A percentile compares a stretch with the other conserved stretches of the same genome.
These are phyloP conservation scores for Pleurotus tuoliensis DNA, from an alignment of 768 basidiomycete genomes.

Conservation along the genomic window DNA sequence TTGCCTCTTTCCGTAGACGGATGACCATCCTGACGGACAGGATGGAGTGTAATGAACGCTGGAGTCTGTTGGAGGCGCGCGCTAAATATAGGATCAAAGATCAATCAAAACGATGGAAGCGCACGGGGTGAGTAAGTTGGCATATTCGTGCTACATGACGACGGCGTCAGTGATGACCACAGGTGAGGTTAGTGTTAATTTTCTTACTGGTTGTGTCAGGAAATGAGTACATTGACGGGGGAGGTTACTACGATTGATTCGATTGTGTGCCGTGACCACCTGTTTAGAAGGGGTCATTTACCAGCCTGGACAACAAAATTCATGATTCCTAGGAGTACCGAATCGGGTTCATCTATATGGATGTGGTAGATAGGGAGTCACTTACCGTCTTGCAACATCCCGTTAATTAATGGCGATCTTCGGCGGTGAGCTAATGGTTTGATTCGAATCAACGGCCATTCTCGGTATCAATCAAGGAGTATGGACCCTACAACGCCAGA, in stretches of 20 bases:
- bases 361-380: neutral
- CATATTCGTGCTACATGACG: too few relatives aligned
- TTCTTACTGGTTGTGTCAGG: too few relatives aligned
- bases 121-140: too few relatives aligned
- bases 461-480: too few relatives aligned
- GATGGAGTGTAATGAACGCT: too few relatives aligned
- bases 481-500: neutral
- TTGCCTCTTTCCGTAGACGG: too few relatives aligned
- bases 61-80: too few relatives aligned
- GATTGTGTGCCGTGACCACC: neutral
- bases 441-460: neutral
- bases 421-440: neutral
- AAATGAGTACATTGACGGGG: neutral
- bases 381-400: conserved; percentile 1
- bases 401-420: neutral
- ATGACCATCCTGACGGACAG: too few relatives aligned
- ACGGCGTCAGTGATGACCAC: too few relatives aligned
- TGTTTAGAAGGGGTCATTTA: neutral
- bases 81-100: too few relatives aligned
- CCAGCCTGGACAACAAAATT: neutral
- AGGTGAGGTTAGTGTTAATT: too few relatives aligned
- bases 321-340: neutral
- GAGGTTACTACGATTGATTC: neutral
- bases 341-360: neutral
- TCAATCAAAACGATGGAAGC: too few relatives aligned